A percentile compares a stretch with the other conserved stretches of the same genome.
Evolutionary conservation across 441 rosid genomes (phyloP).

Genomic region (Populus hybrid): DNA sequence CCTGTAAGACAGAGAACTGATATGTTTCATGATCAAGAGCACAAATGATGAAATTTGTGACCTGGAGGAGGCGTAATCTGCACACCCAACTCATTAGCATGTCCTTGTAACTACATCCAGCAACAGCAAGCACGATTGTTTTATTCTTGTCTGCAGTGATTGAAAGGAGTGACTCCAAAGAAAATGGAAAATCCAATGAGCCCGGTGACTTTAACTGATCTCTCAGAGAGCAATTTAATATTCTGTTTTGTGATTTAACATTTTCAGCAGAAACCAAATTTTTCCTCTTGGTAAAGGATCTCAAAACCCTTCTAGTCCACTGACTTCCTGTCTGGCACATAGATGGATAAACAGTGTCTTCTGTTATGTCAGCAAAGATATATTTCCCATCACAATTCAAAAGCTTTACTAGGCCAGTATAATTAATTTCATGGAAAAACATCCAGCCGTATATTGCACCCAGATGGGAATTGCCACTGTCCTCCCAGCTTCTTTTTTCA

Average conservation of each 20-base stretch:
- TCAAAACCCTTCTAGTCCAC: constrained; percentile 33
- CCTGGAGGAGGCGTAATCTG: constrained; percentile 62
- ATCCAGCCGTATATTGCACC: constrained; percentile 66
- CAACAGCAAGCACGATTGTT: constrained; percentile 74
- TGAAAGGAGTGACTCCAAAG: constrained; percentile 70
- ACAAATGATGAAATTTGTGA: constrained; percentile 75
- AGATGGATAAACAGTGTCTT: constrained; percentile 24
- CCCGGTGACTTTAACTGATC: constrained; percentile 32
- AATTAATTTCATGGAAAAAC: constrained; percentile 41
- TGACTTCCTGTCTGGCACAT: constrained; percentile 22
- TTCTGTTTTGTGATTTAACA: constrained; percentile 31
- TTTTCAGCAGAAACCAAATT: constrained; percentile 43
- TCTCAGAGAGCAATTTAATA: constrained; percentile 30
- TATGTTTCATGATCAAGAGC: constrained; percentile 89
- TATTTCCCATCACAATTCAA: constrained; percentile 50
- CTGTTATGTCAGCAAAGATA: constrained; percentile 38
- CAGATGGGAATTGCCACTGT: constrained; percentile 65
- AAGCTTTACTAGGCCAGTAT: constrained; percentile 49
- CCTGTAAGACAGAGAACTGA: constrained; percentile 74
- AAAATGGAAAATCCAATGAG: constrained; percentile 48
- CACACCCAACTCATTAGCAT: constrained; percentile 98
- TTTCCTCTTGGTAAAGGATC: constrained; percentile 40
- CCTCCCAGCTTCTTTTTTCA: constrained; percentile 68
- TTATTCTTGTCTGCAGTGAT: constrained; percentile 60
- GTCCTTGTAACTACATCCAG: constrained; percentile 93